Evolutionary conservation across 2,329 filamentous ascomycete genomes (phyloP).

Genomic region (Sphaerulina musiva): DNA sequence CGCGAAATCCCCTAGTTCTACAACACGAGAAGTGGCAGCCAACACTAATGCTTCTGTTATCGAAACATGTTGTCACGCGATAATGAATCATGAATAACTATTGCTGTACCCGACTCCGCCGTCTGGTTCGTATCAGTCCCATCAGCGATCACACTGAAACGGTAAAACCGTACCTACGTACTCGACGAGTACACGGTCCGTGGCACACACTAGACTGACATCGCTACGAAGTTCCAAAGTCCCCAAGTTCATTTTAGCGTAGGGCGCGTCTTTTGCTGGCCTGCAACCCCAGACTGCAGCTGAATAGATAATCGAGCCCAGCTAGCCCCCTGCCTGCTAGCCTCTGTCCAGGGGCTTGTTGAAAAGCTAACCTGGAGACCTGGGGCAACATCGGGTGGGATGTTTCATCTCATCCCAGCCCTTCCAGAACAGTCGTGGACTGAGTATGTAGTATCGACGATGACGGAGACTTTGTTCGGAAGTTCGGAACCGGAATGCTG

Average conservation of each 20-base stretch:
- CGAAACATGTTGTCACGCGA: too few species aligned
- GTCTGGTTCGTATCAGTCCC: too few species aligned
- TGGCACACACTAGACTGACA: background rate
- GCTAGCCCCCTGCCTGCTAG: background rate
- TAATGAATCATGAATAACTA: too few species aligned
- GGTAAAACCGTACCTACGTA: too few species aligned
- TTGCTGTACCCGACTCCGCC: too few species aligned
- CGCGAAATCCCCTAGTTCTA: too few species aligned
- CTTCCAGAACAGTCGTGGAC: too few species aligned
- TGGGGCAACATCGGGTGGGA: background rate
- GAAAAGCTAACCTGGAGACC: background rate
- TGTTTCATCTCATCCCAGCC: background rate
- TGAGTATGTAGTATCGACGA: background rate
- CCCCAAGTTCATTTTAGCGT: too few species aligned
- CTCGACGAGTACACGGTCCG: too few species aligned
- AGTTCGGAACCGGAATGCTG: background rate
- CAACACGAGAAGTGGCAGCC: too few species aligned
- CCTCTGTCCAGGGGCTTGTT: background rate
- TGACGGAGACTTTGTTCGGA: background rate
- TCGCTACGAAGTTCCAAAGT: background rate
- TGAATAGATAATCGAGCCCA: background rate
- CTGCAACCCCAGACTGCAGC: background rate
- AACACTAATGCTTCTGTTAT: too few species aligned
- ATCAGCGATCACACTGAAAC: too few species aligned
- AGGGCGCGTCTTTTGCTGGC: background rate